These are phyloP conservation scores for Boletus bicolor DNA, from an alignment of 768 basidiomycete species.

Conservation along the genomic window DNA sequence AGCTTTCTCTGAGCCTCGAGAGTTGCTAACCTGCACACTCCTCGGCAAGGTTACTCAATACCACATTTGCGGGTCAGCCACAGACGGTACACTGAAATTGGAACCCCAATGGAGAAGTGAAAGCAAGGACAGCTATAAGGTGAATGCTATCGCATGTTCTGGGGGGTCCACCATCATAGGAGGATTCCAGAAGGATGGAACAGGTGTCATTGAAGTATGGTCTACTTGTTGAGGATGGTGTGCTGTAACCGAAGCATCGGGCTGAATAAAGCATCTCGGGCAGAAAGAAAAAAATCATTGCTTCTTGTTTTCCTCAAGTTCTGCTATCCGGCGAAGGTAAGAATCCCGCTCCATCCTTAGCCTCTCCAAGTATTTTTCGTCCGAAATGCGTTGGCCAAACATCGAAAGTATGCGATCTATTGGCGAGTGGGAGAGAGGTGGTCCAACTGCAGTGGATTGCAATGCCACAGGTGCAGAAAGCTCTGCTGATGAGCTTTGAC, in stretches of 20 bases:
- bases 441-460: slow-evolving; percentile 14
- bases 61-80: slow-evolving; percentile 39
- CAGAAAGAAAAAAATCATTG: neutral
- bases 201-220: slow-evolving; percentile 67
- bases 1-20: slow-evolving; percentile 45
- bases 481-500: slow-evolving; percentile 1
- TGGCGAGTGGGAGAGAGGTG: slow-evolving; percentile 13
- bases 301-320: slow-evolving; percentile 44
- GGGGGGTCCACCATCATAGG: slow-evolving; percentile 54
- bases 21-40: slow-evolving; percentile 56
- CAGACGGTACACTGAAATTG: slow-evolving; percentile 38
- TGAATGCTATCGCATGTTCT: slow-evolving; percentile 57
- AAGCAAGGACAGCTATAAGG: slow-evolving; percentile 49
- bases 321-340: slow-evolving; percentile 54
- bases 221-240: slow-evolving; percentile 12
- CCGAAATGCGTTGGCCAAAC: slow-evolving; percentile 47
- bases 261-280: neutral
- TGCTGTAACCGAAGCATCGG: neutral
- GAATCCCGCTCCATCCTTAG: slow-evolving; percentile 55
- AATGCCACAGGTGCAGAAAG: slow-evolving; percentile 1
- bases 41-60: slow-evolving; percentile 56
- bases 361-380: slow-evolving; percentile 67
- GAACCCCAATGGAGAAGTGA: slow-evolving; percentile 47
- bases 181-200: slow-evolving; percentile 55
- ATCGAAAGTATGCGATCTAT: slow-evolving; percentile 37